phyloP scores from a whole-genome alignment of 2,329 filamentous ascomycete genomes.

The Aspergillaceae sp. region DNA sequence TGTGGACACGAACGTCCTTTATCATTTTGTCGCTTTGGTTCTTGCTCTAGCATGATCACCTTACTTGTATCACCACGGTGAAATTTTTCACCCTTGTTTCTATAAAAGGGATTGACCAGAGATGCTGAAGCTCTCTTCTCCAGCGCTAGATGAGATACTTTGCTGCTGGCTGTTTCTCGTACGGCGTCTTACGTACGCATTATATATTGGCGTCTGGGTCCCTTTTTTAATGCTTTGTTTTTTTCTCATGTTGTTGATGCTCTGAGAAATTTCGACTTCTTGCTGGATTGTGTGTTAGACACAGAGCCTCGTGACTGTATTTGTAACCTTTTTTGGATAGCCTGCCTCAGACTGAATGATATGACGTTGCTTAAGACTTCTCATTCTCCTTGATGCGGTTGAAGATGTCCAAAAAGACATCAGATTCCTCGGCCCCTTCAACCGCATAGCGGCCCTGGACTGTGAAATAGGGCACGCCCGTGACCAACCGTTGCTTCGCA shows the following conservation, averaged over 20 bases:
- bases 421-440: constrained; percentile 62
- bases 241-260: background rate
- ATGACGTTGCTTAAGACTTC: constrained; percentile 1
- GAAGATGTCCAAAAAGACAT: constrained; percentile 59
- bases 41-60: background rate
- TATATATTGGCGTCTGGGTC: background rate
- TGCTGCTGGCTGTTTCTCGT: background rate
- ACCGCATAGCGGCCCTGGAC: constrained; percentile 61
- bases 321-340: background rate
- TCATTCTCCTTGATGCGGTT: constrained; percentile 46
- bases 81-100: background rate
- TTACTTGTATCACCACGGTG: background rate
- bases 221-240: background rate
- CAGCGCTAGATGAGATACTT: too few relatives aligned
- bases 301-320: background rate
- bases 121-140: background rate
- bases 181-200: background rate
- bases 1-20: background rate
- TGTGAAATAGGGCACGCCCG: constrained; percentile 66
- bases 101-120: background rate
- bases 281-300: too few relatives aligned
- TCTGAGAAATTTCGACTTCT: background rate
- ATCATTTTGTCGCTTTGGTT: background rate
- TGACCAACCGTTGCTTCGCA: constrained; percentile 48
- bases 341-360: background rate